Base-by-base conservation (phyloP, 257 asterid genomes). In the Primulina tabacum region DNA sequence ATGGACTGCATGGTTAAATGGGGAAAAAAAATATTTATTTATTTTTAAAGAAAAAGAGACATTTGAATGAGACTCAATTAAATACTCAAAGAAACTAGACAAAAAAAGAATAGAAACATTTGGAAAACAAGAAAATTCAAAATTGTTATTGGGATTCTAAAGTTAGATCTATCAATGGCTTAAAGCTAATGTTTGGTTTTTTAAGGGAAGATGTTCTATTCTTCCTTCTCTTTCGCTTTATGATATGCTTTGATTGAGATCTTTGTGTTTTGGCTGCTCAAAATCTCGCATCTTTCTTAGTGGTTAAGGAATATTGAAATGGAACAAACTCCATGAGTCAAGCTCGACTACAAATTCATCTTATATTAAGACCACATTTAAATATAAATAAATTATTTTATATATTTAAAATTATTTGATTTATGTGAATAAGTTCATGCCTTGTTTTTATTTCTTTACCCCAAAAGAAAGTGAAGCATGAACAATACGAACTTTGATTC, bases 151-250 rank as follows among this genome's bases (percentile, higher is more conserved):
- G 57, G 20, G 57, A 50, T 50, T 50, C 21, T 47, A 47, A 47
- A 47, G 55, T 47, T 18, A 47, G 55, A 47, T 47, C 18, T 47
- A 47, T 14, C 55, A 47, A 14, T 47, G 55, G 55, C 7, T 47
- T 50, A 50, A 50, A 50, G 57, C 20, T 17, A 50, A 50, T 17
- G 57, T 16, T 43, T 50, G 57, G 57, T 17, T 50, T 50, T 50
- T 50, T 50, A 50, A 50, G 57, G 57, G 57, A 50, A 50, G 57
- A 50, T 50, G 57, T 50, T 50, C 57, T 50, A 50, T 50, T 50
- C 57, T 50, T 20, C 21, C 57, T 50, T 17, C 57, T 50, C 57
- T 50, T 50, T 50, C 17, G 57, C 57, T 50, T 50, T 50, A 17
- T 16, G 57, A 50, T 50, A 16, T 50, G 57, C 57, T 50, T 17